Evolutionary conservation across 148 eudicot genomes (phyloP).

Genomic region (Cornus suecica): DNA sequence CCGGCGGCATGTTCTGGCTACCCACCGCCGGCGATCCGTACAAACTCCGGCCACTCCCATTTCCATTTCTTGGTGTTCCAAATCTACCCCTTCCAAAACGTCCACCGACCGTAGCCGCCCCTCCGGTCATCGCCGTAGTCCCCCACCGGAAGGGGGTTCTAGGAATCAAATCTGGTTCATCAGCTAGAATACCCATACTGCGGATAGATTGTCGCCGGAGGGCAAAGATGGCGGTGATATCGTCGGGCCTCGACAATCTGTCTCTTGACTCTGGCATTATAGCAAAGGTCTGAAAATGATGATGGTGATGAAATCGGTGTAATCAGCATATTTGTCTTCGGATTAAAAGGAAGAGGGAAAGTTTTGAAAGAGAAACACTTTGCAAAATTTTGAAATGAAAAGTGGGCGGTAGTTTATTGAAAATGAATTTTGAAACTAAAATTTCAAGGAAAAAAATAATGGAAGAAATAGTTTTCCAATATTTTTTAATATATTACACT

Average conservation of each 20-base stretch:
- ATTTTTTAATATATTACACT: too few species aligned
- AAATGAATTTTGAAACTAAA: neutral
- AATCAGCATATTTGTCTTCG: neutral
- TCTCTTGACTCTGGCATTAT: slow-evolving; percentile 70
- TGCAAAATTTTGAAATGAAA: slow-evolving; percentile 30
- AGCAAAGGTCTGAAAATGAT: neutral
- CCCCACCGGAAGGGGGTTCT: slow-evolving; percentile 34
- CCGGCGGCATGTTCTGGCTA: slow-evolving; percentile 22
- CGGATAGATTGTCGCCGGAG: slow-evolving; percentile 25
- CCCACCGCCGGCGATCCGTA: slow-evolving; percentile 14
- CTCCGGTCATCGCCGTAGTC: slow-evolving; percentile 22
- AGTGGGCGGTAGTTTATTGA: slow-evolving; percentile 24
- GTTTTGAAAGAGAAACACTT: slow-evolving; percentile 19
- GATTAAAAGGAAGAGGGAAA: slow-evolving; percentile 6
- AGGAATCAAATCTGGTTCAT: slow-evolving; percentile 31
- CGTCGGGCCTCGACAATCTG: slow-evolving; percentile 58
- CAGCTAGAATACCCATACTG: slow-evolving; percentile 33
- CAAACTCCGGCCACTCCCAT: slow-evolving; percentile 19
- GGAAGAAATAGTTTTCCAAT: too few species aligned
- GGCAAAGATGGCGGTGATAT: slow-evolving; percentile 27
- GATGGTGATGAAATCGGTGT: neutral
- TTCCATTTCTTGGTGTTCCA: slow-evolving; percentile 22
- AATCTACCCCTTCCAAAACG: slow-evolving; percentile 14
- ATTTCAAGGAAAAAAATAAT: neutral
- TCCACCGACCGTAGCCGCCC: slow-evolving; percentile 15